A percentile compares a stretch with the other conserved stretches of the same genome.
Evolutionary conservation across 225 moss, liverwort and hornwort genomes (phyloP).

Genomic region (Polytrichum formosum): DNA sequence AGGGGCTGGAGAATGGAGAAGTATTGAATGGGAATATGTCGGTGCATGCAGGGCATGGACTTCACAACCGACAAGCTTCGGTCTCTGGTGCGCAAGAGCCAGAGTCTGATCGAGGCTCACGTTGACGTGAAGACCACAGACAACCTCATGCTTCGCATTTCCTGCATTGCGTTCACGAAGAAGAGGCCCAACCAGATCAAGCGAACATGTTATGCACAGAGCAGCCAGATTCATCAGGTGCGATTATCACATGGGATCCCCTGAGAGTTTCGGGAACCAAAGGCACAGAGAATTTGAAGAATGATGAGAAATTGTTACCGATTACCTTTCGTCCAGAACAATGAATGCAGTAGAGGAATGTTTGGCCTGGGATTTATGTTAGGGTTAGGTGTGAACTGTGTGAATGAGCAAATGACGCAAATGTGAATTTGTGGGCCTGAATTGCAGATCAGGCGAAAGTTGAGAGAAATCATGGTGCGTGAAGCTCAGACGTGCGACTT

Average conservation of each 20-base stretch:
- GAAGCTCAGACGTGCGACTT: constrained; percentile 45
- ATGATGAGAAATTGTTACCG: neutral
- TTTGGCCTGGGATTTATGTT: neutral
- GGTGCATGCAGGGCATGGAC: constrained; percentile 45
- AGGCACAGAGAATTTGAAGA: neutral
- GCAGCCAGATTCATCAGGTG: constrained; percentile 55
- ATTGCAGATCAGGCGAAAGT: constrained; percentile 42
- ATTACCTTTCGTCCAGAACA: too few species aligned
- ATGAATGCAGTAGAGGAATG: neutral
- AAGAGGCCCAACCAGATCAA: constrained; percentile 65
- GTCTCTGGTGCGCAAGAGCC: constrained; percentile 66
- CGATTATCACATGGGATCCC: neutral
- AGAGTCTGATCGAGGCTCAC: constrained; percentile 57
- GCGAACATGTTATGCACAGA: constrained; percentile 55
- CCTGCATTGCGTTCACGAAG: constrained; percentile 59
- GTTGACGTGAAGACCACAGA: constrained; percentile 66
- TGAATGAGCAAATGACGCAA: too few species aligned
- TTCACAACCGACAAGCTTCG: constrained; percentile 63
- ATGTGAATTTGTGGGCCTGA: too few species aligned
- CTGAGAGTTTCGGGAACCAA: neutral
- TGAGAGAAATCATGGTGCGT: constrained; percentile 43
- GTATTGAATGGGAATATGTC: neutral
- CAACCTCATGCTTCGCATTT: constrained; percentile 51
- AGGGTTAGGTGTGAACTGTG: too few species aligned
- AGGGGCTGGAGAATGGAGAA: too few species aligned